These are phyloP conservation scores for Maudiozyma barnettii DNA, from an alignment of 805 yeast genomes.

Conservation along the genomic window DNA sequence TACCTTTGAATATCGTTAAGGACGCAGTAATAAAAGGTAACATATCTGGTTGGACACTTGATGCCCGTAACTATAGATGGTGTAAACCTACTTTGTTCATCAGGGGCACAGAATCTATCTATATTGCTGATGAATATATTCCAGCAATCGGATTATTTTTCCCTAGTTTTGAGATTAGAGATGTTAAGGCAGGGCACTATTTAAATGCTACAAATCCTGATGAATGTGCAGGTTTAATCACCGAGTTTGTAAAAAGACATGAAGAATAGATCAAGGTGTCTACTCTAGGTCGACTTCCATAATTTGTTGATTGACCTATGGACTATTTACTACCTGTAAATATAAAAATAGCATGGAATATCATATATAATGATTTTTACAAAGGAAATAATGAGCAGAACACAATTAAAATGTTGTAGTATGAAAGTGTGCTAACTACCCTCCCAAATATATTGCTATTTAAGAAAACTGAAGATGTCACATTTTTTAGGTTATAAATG, in stretches of 20 bases:
- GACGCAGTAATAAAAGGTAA: constrained; percentile 54
- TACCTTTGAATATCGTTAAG: constrained; percentile 66
- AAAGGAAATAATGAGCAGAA: too few species aligned
- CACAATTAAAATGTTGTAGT: too few species aligned
- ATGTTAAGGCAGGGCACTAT: constrained; percentile 82
- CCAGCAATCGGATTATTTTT: constrained; percentile 66
- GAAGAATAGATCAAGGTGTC: constrained; percentile 18
- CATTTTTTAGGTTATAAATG: too few species aligned
- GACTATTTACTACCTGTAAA: too few species aligned
- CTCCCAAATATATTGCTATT: too few species aligned
- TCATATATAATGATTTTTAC: too few species aligned
- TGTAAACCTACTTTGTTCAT: constrained; percentile 68
- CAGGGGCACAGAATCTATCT: constrained; percentile 66
- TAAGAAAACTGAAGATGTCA: too few species aligned
- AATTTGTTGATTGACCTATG: too few species aligned
- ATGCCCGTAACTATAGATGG: constrained; percentile 44
- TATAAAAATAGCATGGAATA: too few species aligned
- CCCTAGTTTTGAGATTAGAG: constrained; percentile 66
- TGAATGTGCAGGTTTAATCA: constrained; percentile 56
- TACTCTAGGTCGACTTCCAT: too few species aligned
- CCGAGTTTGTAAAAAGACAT: constrained; percentile 48
- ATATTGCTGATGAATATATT: constrained; percentile 74
- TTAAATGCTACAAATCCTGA: constrained; percentile 77
- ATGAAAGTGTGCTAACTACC: too few species aligned
- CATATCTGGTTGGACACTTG: constrained; percentile 72